Evolutionary conservation across 495 filamentous ascomycete genomes (phyloP).

Genomic region (Ascodesmis nigricans): DNA sequence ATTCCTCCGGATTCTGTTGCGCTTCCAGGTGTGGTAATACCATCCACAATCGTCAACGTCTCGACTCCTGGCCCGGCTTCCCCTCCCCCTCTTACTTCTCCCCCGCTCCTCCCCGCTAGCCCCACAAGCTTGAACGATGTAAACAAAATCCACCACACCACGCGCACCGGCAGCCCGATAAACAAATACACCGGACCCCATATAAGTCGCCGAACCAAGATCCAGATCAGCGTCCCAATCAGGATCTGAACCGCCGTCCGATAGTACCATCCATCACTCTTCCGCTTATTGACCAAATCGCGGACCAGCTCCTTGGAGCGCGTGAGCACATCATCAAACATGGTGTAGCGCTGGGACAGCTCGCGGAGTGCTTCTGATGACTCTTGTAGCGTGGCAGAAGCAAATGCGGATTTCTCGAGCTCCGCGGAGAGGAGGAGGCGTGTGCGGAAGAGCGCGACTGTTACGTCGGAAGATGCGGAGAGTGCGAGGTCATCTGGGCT

Average conservation of each 20-base stretch:
- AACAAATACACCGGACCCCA: slow-evolving; percentile 86
- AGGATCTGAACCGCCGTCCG: slow-evolving; percentile 70
- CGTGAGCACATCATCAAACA: slow-evolving; percentile 51
- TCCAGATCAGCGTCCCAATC: slow-evolving; percentile 52
- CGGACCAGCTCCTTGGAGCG: slow-evolving; percentile 51
- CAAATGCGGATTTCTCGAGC: slow-evolving; percentile 65
- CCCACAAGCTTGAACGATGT: slow-evolving; percentile 23
- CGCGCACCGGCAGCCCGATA: slow-evolving; percentile 52
- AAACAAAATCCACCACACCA: slow-evolving; percentile 29
- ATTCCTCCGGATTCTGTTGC: slow-evolving; percentile 8
- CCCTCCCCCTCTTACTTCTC: slow-evolving; percentile 11
- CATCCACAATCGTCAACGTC: slow-evolving; percentile 22
- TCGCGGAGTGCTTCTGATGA: slow-evolving; percentile 60
- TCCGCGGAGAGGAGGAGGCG: slow-evolving; percentile 66
- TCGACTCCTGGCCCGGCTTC: slow-evolving; percentile 16
- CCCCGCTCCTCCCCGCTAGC: slow-evolving; percentile 21
- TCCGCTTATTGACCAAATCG: slow-evolving; percentile 62
- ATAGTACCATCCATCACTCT: slow-evolving; percentile 93
- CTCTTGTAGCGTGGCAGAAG: slow-evolving; percentile 62
- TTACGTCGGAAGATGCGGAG: slow-evolving; percentile 61
- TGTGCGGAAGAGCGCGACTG: slow-evolving; percentile 57
- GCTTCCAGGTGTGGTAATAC: slow-evolving; percentile 7
- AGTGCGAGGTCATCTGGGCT: slow-evolving; percentile 46
- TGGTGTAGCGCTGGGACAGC: slow-evolving; percentile 55
- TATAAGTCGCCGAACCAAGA: slow-evolving; percentile 59